Evolutionary conservation across 495 filamentous ascomycete genomes (phyloP).

Genomic region (Penicillium manginii): DNA sequence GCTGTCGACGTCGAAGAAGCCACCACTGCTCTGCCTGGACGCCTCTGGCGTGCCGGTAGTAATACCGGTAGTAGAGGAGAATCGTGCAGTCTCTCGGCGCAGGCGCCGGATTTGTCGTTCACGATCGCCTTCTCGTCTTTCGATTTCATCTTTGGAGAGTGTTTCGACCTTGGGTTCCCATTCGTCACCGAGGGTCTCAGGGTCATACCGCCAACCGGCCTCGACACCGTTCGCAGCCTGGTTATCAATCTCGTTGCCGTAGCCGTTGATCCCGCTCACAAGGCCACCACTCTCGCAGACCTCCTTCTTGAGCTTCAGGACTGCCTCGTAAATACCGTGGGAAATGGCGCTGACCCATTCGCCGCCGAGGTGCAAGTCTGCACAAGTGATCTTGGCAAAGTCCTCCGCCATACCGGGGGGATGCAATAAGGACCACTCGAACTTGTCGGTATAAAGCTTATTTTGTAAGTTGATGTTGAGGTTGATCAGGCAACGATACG

Average conservation of each 20-base stretch:
- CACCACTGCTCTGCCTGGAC: constrained; percentile 53
- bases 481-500: constrained; percentile 86
- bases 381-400: constrained; percentile 89
- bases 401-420: constrained; percentile 88
- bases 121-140: constrained; percentile 93
- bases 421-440: constrained; percentile 96
- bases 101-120: constrained; percentile 87
- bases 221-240: constrained; percentile 77
- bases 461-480: constrained; percentile 93
- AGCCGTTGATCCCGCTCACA: constrained; percentile 68
- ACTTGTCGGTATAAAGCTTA: constrained; percentile 92
- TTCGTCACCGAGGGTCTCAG: constrained; percentile 82
- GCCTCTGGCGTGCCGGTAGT: constrained; percentile 51
- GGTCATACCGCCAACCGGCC: constrained; percentile 93
- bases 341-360: constrained; percentile 96
- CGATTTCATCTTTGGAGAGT: constrained; percentile 93
- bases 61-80: constrained; percentile 81
- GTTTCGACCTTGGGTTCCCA: constrained; percentile 95
- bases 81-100: constrained; percentile 87
- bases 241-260: constrained; percentile 82
- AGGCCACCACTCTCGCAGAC: constrained; percentile 87
- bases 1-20: constrained; percentile 63
- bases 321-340: constrained; percentile 96
- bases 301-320: constrained; percentile 91
- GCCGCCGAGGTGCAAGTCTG: constrained; percentile 83